These are phyloP conservation scores for Remersonia thermophila DNA, from an alignment of 2,329 filamentous ascomycete genomes.

Conservation along the genomic window DNA sequence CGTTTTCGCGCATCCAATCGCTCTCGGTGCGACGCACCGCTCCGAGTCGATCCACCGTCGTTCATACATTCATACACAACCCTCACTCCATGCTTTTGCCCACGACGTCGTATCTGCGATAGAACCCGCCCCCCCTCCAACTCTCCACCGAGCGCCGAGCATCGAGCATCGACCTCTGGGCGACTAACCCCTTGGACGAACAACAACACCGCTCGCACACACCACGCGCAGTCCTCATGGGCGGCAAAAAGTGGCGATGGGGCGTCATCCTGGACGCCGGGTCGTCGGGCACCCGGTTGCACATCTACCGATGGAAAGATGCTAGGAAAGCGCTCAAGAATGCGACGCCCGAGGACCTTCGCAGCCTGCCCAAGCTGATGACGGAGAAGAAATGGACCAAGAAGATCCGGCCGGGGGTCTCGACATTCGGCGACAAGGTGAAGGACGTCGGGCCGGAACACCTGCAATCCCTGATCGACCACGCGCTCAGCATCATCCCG, in stretches of 20 bases:
- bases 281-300: constrained; percentile 88
- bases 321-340: constrained; percentile 52
- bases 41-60: too few relatives aligned
- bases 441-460: constrained; percentile 70
- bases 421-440: constrained; percentile 71
- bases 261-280: constrained; percentile 95
- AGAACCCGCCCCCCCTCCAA: too few relatives aligned
- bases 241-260: constrained; percentile 44
- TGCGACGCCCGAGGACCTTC: constrained; percentile 46
- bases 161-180: not conserved
- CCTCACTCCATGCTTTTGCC: too few relatives aligned
- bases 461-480: constrained; percentile 64
- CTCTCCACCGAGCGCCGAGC: too few relatives aligned
- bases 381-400: constrained; percentile 82
- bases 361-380: constrained; percentile 64
- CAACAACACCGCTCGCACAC: too few relatives aligned
- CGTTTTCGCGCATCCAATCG: not conserved
- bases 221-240: constrained; percentile 10
- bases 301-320: constrained; percentile 90
- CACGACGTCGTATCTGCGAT: too few relatives aligned
- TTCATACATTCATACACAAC: too few relatives aligned
- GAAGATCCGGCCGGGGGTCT: constrained; percentile 89
- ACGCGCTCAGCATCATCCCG: constrained; percentile 71
- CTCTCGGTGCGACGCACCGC: not conserved
- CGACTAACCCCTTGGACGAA: not conserved